phyloP scores from a whole-genome alignment of 208 protist genomes.

The Plasmodiophora brassicae region DNA sequence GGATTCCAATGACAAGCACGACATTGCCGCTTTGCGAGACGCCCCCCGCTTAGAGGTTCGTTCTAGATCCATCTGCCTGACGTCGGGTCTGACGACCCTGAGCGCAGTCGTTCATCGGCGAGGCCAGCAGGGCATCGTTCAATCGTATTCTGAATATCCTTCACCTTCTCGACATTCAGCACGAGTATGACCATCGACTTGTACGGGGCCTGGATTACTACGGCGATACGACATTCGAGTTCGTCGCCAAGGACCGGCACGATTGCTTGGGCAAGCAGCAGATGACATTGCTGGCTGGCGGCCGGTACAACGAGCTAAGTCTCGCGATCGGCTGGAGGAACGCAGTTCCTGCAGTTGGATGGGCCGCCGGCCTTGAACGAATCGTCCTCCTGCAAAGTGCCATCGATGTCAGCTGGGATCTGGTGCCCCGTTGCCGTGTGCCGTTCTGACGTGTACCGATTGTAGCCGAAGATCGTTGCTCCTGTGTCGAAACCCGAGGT shows the following conservation, averaged over 20 bases:
- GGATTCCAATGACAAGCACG: neutral
- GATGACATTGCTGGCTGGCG: neutral
- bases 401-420: no score
- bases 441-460: no score
- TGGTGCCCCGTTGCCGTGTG: no score
- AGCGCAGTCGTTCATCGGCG: neutral
- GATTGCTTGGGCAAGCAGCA: neutral
- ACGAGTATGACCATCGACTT: neutral
- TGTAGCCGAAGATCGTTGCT: no score
- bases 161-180: neutral
- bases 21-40: neutral
- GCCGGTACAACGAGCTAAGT: neutral
- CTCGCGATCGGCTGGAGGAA: neutral
- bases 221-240: neutral
- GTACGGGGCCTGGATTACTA: neutral
- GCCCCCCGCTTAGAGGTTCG: neutral
- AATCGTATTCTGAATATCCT: neutral
- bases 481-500: no score
- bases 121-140: neutral
- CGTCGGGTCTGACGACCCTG: neutral
- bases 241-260: neutral
- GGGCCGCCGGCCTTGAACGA: neutral
- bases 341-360: neutral
- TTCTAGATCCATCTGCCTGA: neutral
- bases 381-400: neutral